phyloP scores from a whole-genome alignment of 2,329 filamentous ascomycete species.

The Fusarium sp. region DNA sequence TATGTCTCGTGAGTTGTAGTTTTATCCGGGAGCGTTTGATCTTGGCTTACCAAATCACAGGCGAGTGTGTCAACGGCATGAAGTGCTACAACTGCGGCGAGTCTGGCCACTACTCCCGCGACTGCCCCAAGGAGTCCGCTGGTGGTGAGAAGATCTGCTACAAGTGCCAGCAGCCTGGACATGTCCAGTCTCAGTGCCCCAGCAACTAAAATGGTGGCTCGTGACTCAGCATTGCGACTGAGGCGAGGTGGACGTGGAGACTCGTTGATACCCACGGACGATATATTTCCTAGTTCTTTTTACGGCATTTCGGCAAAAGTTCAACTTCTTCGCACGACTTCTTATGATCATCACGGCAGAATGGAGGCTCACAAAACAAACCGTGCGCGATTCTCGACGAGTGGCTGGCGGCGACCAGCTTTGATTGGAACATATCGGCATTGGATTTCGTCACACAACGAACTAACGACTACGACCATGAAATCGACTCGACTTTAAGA shows the following conservation, averaged over 20 bases:
- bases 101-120: conserved; percentile 92
- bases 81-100: conserved; percentile 99
- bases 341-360: conserved; percentile 43
- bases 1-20: conserved; percentile 75
- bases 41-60: conserved; percentile 48
- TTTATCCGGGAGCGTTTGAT: background rate
- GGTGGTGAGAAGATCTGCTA: conserved; percentile 96
- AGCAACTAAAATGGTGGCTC: conserved; percentile 65
- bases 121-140: conserved; percentile 92
- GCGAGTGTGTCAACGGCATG: conserved; percentile 96
- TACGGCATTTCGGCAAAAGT: conserved; percentile 43
- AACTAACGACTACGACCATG: conserved; percentile 37
- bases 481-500: conserved; percentile 37
- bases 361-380: conserved; percentile 40
- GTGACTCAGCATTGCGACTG: conserved; percentile 34
- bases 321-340: conserved; percentile 43
- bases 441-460: conserved; percentile 44
- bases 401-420: conserved; percentile 33
- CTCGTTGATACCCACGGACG: conserved; percentile 55
- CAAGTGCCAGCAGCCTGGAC: conserved; percentile 85
- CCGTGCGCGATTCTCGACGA: conserved; percentile 42
- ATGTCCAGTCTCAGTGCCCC: conserved; percentile 94
- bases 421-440: conserved; percentile 42
- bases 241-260: conserved; percentile 51
- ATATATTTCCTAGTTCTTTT: conserved; percentile 42